Conservation (phyloP, 371 early-diverging fungal genomes). For the Batrachochytrium dendrobatidis region DNA sequence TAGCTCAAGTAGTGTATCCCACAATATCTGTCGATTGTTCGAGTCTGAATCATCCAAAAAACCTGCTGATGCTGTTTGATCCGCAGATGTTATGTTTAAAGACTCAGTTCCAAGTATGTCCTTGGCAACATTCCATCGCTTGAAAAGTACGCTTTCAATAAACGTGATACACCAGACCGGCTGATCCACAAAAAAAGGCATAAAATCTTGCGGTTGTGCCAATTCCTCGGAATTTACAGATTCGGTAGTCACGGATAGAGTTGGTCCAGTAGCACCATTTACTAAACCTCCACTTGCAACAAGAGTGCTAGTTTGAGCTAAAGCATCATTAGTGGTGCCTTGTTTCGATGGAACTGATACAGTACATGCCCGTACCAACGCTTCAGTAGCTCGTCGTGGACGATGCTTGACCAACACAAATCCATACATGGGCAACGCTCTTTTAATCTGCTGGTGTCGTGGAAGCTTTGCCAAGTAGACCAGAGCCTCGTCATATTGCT, state of each 20-base stretch:
- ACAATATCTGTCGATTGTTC: conserved; percentile 55
- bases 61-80: conserved; percentile 6
- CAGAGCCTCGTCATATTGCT: conserved; percentile 66
- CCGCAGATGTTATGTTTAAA: too few relatives aligned
- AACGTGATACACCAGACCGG: conserved; percentile 65
- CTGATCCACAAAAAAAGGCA: conserved; percentile 59
- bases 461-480: conserved; percentile 48
- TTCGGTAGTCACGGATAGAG: not conserved
- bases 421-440: not conserved
- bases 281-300: too few relatives aligned
- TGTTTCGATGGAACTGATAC: not conserved
- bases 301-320: too few relatives aligned
- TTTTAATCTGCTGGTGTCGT: conserved; percentile 1
- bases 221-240: conserved; percentile 17
- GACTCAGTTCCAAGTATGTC: not conserved
- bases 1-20: conserved; percentile 88
- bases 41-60: conserved; percentile 49
- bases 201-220: conserved; percentile 12
- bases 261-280: not conserved
- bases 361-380: not conserved
- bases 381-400: not conserved
- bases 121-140: conserved; percentile 36
- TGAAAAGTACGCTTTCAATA: conserved; percentile 60
- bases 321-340: too few relatives aligned
- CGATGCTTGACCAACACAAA: conserved; percentile 60